Conservation (phyloP, 1,139 yeast species). For the Debaryomycetaceae sp. region DNA sequence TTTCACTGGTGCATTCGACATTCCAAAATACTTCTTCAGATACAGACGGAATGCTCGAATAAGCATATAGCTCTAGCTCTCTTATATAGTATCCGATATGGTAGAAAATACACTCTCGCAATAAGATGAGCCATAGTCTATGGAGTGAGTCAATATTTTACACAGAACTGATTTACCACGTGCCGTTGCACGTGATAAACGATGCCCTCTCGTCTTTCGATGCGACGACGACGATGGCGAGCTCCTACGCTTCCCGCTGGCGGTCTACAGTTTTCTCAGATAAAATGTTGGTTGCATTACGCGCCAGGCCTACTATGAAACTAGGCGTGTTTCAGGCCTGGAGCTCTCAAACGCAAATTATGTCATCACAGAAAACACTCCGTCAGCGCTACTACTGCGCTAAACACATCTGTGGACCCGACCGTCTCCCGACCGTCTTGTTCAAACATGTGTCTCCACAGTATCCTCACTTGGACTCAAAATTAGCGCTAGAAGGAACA, state of each 20-base stretch:
- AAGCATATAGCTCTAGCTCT: constrained; percentile 3
- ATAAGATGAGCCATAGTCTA: no score
- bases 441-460: not conserved
- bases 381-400: not conserved
- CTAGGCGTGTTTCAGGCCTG: constrained; percentile 46
- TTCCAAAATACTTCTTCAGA: constrained; percentile 10
- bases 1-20: constrained; percentile 22
- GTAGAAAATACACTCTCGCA: not conserved
- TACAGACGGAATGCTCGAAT: constrained; percentile 2
- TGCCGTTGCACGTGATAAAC: no score
- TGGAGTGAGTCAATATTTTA: no score
- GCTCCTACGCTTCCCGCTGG: not conserved
- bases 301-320: constrained; percentile 32
- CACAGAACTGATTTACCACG: no score
- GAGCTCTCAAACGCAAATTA: constrained; percentile 54
- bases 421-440: not conserved
- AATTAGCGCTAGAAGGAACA: no score
- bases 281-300: constrained; percentile 41
- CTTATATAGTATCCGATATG: not conserved
- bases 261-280: constrained; percentile 6
- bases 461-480: no score
- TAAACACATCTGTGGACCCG: not conserved
- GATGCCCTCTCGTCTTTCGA: no score
- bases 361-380: constrained; percentile 32
- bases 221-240: no score